Conservation (phyloP, 805 yeast genomes). For the Yarrowia porcina region DNA sequence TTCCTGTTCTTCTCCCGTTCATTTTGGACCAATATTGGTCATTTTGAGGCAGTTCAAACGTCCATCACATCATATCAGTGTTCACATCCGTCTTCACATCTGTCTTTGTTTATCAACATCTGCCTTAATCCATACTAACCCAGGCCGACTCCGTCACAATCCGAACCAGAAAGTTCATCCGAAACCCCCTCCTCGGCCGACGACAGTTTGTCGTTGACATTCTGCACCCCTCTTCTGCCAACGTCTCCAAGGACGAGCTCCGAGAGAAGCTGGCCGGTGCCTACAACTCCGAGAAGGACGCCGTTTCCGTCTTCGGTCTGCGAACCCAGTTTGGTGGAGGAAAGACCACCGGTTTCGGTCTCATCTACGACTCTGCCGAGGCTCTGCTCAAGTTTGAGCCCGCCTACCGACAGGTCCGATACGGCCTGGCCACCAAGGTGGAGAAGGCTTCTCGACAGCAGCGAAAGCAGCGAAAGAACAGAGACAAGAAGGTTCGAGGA, state of each 20-base stretch:
- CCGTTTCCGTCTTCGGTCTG: conserved; percentile 98
- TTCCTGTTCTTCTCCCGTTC: too few species aligned
- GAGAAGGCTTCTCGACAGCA: conserved; percentile 99
- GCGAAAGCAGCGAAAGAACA: conserved; percentile 99
- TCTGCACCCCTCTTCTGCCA: conserved; percentile 98
- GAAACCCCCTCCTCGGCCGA: conserved; percentile 99
- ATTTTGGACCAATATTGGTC: too few species aligned
- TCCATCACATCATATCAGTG: too few species aligned
- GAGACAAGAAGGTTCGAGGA: conserved; percentile 98
- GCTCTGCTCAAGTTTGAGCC: conserved; percentile 99
- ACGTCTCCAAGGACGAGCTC: conserved; percentile 98
- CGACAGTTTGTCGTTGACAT: conserved; percentile 99
- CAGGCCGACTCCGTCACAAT: conserved; percentile 99
- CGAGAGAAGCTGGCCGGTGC: conserved; percentile 86
- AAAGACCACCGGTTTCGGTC: conserved; percentile 98
- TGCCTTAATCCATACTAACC: not conserved
- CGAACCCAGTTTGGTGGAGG: conserved; percentile 99
- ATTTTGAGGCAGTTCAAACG: too few species aligned
- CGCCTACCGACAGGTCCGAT: conserved; percentile 97
- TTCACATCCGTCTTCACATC: too few species aligned
- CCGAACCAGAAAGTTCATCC: conserved; percentile 98
- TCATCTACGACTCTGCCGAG: conserved; percentile 95
- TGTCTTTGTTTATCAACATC: too few species aligned
- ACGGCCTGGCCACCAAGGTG: conserved; percentile 93
- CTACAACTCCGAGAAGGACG: conserved; percentile 90